These are phyloP conservation scores for Aspergillus steynii DNA, from an alignment of 495 filamentous ascomycete genomes.

Conservation along the genomic window DNA sequence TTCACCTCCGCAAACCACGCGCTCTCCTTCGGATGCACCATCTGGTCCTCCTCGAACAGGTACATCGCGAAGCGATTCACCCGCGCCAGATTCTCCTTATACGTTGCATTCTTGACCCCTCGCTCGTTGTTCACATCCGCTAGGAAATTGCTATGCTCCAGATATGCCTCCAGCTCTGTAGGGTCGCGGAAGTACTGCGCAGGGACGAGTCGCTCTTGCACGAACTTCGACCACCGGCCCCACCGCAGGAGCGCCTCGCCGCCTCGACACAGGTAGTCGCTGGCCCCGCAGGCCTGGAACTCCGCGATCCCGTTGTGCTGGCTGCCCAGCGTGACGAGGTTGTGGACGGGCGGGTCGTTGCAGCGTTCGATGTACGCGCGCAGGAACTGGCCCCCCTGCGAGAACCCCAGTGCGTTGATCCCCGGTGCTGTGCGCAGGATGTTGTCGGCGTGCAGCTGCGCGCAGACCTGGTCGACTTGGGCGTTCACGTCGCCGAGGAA, in stretches of 20 bases:
- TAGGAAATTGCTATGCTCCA: slow-evolving; percentile 86
- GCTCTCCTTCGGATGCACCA: slow-evolving; percentile 88
- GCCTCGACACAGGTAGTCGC: slow-evolving; percentile 78
- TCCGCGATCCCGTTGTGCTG: slow-evolving; percentile 92
- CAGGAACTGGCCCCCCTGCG: slow-evolving; percentile 94
- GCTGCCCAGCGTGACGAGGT: slow-evolving; percentile 85
- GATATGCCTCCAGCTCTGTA: slow-evolving; percentile 66
- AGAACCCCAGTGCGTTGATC: slow-evolving; percentile 91
- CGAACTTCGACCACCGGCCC: slow-evolving; percentile 73
- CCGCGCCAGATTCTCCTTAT: slow-evolving; percentile 66
- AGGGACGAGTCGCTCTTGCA: slow-evolving; percentile 79
- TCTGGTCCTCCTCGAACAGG: slow-evolving; percentile 83
- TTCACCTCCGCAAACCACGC: slow-evolving; percentile 91
- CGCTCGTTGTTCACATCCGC: slow-evolving; percentile 99
- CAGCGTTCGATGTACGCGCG: slow-evolving; percentile 91
- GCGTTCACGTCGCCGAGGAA: slow-evolving; percentile 89
- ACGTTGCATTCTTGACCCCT: slow-evolving; percentile 66
- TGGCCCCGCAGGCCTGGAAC: slow-evolving; percentile 65
- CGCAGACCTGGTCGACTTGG: slow-evolving; percentile 79
- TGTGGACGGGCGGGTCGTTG: slow-evolving; percentile 76
- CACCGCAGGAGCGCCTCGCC: slow-evolving; percentile 69
- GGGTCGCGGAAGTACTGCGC: slow-evolving; percentile 94
- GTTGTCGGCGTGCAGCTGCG: slow-evolving; percentile 71
- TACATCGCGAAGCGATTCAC: slow-evolving; percentile 86
- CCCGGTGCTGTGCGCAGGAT: slow-evolving; percentile 78